A percentile compares a stretch with the other conserved stretches of the same genome.
phyloP scores from a whole-genome alignment of 805 yeast species.

The Ogataea dorogensis region DNA sequence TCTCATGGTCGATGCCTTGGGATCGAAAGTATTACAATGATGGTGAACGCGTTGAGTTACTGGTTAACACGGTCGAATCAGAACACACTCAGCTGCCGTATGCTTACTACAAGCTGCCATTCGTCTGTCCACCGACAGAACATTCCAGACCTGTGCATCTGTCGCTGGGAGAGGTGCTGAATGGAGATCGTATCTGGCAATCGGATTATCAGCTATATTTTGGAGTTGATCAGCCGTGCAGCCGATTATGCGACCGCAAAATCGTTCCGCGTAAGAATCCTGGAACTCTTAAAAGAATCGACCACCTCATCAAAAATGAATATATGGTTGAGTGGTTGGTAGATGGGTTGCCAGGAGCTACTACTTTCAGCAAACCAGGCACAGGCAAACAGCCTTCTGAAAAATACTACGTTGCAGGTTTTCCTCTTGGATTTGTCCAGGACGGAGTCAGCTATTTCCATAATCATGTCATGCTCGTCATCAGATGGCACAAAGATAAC shows the following conservation, averaged over 20 bases:
- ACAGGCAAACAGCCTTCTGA: conserved; percentile 48
- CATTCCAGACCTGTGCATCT: conserved; percentile 59
- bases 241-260: conserved; percentile 63
- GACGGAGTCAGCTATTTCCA: conserved; percentile 62
- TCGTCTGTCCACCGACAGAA: conserved; percentile 68
- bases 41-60: conserved; percentile 65
- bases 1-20: conserved; percentile 28
- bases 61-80: conserved; percentile 77
- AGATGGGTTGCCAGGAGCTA: conserved; percentile 86
- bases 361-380: conserved; percentile 64
- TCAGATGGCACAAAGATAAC: conserved; percentile 61
- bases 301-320: conserved; percentile 59
- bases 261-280: conserved; percentile 38
- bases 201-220: conserved; percentile 67
- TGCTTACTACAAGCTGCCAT: conserved; percentile 74
- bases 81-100: conserved; percentile 75
- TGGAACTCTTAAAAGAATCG: conserved; percentile 53
- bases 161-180: conserved; percentile 71
- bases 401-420: conserved; percentile 77
- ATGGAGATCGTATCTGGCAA: conserved; percentile 79
- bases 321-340: conserved; percentile 82
- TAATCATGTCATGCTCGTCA: conserved; percentile 79
- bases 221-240: conserved; percentile 65
- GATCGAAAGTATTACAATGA: conserved; percentile 38
- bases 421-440: conserved; percentile 73